Evolutionary conservation across 1,139 yeast species (phyloP).

Genomic region (Entelexis sorbosivorans): DNA sequence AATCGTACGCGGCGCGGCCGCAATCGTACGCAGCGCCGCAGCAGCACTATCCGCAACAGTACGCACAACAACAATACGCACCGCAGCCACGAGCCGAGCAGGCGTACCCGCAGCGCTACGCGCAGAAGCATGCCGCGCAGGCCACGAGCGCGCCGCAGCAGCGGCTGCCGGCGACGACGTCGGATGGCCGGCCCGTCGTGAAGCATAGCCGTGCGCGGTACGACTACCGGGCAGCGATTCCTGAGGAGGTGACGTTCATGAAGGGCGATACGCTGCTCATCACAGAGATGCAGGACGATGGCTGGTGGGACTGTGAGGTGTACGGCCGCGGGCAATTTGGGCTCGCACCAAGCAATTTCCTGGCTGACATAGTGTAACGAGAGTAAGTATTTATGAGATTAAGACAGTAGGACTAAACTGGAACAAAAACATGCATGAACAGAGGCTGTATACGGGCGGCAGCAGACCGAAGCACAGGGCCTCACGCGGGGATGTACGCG

Average conservation of each 20-base stretch:
- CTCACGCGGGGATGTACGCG: too few species aligned
- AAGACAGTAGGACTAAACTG: background rate
- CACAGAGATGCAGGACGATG: slow-evolving; percentile 68
- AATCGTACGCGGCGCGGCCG: background rate
- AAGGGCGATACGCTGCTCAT: slow-evolving; percentile 67
- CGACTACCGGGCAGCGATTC: slow-evolving; percentile 62
- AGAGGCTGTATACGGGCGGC: too few species aligned
- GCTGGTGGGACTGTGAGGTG: slow-evolving; percentile 83
- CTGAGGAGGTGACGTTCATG: slow-evolving; percentile 65
- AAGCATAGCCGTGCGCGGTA: slow-evolving; percentile 57
- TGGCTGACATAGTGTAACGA: slow-evolving; percentile 15
- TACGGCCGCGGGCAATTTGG: slow-evolving; percentile 47
- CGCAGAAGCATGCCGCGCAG: background rate
- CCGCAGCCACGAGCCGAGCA: background rate
- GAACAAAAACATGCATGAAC: too few species aligned
- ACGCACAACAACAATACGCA: background rate
- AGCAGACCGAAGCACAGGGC: too few species aligned
- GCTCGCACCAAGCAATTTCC: slow-evolving; percentile 68
- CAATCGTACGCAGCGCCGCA: background rate
- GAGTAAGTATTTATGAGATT: background rate
- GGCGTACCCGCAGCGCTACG: background rate
- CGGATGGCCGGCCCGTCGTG: slow-evolving; percentile 43
- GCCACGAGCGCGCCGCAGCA: background rate
- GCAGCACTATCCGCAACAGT: background rate
- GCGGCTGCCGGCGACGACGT: slow-evolving; percentile 7